Base-by-base conservation (phyloP, 352 stramenopile genomes). In the Phytophthora macrochlamydospora region DNA sequence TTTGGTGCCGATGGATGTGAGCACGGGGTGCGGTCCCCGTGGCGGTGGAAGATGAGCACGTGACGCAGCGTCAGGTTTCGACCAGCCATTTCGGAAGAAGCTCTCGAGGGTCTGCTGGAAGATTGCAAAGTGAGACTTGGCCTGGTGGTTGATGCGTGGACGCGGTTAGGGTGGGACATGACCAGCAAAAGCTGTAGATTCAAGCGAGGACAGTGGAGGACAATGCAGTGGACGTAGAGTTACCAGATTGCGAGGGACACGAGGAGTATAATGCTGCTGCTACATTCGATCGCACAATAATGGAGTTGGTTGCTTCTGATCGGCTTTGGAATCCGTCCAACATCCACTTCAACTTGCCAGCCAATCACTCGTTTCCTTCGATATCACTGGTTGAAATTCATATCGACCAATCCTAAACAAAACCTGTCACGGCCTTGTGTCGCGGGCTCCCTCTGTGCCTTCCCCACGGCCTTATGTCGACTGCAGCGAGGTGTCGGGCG, bases 21-120 rank as follows among this genome's bases (percentile, higher is more conserved):
- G 73, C 55, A 95, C 79, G 4, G 87, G 87, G 85, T 81, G 48
- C 87, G 84, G 64, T 95, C 87, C 52, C 87, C 87, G 54, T 94
- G 87, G 56, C 87, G 87, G 56, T 94, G 85, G 66, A 93, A 90
- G 32, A 93, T 69, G 52, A 95, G 68, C 59, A 91, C 87, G 62
- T 95, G 85, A 42, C 73, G 75, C 58, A 94, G 65, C 51, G 69
- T 57, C 33, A 94, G 69, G 45, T 79, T 67, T 61, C 57, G 59
- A 40, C 35, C 1, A 6, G 35, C 35, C 35, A 40, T 40, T 40
- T 40, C 35, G 35, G 35, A 49, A 9, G 33, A 2, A 2, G 8
- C 5, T 50, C 30, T 61, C 30, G 43, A n/a, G n/a, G 24, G 33
- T 42, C 45, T 58, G 61, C 60, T 63, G 44, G 60, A 57, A 70